phyloP scores from a whole-genome alignment of 345 rosid genomes.

The Nephelium lappaceum region DNA sequence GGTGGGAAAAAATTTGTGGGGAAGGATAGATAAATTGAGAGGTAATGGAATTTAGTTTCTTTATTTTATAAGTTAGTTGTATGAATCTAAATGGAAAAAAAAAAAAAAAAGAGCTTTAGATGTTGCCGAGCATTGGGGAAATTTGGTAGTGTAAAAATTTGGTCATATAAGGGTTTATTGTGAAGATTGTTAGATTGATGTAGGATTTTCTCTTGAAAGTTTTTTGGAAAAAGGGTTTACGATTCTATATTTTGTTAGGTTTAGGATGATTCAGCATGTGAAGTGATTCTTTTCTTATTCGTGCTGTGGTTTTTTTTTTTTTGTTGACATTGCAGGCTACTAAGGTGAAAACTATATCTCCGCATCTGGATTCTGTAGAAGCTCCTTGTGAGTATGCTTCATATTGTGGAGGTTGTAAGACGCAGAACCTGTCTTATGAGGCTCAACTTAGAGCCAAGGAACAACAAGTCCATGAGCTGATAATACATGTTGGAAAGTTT shows the following conservation, averaged over 20 bases:
- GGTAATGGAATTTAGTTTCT: neutral
- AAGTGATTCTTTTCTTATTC: neutral
- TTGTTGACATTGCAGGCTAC: conserved; percentile 46
- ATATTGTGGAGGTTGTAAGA: conserved; percentile 85
- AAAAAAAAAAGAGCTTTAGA: too few relatives aligned
- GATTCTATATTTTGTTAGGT: too few relatives aligned
- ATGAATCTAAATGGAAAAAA: too few relatives aligned
- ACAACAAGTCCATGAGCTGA: conserved; percentile 70
- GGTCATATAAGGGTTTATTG: neutral
- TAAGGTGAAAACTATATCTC: conserved; percentile 70
- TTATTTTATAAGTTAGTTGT: too few relatives aligned
- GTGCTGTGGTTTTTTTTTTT: conserved; percentile 1
- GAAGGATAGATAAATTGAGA: neutral
- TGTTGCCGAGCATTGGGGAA: neutral
- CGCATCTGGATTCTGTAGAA: conserved; percentile 75
- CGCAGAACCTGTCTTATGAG: conserved; percentile 75
- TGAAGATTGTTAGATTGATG: neutral
- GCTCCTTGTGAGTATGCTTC: conserved; percentile 94
- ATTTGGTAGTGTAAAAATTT: neutral
- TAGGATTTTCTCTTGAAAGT: too few relatives aligned
- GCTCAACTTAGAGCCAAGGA: conserved; percentile 91
- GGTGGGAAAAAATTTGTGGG: neutral
- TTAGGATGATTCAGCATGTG: too few relatives aligned
- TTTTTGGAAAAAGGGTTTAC: neutral
- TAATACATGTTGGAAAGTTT: conserved; percentile 73